A percentile compares a stretch with the other conserved stretches of the same genome.
These are phyloP conservation scores for Colletotrichum australisinense DNA, from an alignment of 2,329 filamentous ascomycete species.

Conservation along the genomic window DNA sequence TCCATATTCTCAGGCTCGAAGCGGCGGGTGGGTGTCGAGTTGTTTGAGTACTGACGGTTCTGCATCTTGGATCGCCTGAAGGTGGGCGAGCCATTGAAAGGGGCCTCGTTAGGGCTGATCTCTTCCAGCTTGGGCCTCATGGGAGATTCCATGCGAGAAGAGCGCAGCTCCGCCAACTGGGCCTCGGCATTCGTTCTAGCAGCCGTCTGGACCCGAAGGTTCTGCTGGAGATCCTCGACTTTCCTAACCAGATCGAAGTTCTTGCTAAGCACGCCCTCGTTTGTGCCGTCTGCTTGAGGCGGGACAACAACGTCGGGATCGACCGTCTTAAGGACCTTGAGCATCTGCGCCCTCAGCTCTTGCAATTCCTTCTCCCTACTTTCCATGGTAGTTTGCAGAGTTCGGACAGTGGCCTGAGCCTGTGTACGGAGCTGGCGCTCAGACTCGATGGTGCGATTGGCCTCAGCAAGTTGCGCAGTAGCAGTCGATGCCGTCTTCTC, in stretches of 20 bases:
- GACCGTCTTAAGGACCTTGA: constrained; percentile 86
- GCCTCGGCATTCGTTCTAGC: constrained; percentile 84
- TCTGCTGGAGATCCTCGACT: constrained; percentile 89
- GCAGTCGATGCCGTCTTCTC: constrained; percentile 87
- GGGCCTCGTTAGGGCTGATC: constrained; percentile 85
- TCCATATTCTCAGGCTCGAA: constrained; percentile 74
- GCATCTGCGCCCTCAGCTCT: constrained; percentile 82
- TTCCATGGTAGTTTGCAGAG: constrained; percentile 83
- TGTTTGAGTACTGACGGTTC: constrained; percentile 74
- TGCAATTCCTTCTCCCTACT: constrained; percentile 83
- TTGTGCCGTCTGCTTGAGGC: constrained; percentile 66
- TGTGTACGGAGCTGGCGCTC: constrained; percentile 88
- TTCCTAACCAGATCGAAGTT: constrained; percentile 88
- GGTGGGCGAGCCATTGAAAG: constrained; percentile 80
- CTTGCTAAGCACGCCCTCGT: constrained; percentile 72
- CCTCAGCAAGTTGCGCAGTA: constrained; percentile 86
- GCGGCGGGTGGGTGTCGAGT: constrained; percentile 81
- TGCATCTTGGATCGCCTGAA: constrained; percentile 68
- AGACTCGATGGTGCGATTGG: constrained; percentile 89
- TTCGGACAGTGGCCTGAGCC: constrained; percentile 85
- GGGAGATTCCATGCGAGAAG: constrained; percentile 74
- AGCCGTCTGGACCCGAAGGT: constrained; percentile 84
- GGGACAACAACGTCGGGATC: constrained; percentile 78
- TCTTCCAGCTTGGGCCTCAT: constrained; percentile 85
- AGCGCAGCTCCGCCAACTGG: constrained; percentile 82